A percentile compares a stretch with the other conserved stretches of the same genome.
Conservation (phyloP, 2,329 filamentous ascomycete species). For the Paecilomyces dactylethromorphus region DNA sequence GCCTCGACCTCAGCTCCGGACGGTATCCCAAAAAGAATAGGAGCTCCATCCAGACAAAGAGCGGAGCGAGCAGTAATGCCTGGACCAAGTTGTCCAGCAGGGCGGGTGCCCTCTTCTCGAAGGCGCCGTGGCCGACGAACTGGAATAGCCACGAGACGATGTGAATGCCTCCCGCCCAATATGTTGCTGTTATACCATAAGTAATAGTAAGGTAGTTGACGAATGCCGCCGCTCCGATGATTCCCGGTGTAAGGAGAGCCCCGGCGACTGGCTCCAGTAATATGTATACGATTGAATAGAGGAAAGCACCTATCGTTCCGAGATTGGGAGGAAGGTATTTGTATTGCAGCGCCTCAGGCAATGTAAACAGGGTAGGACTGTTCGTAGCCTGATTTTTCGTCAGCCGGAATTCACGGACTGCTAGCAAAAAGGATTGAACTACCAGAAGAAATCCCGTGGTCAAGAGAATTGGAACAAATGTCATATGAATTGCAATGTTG, state of each 20-base stretch:
- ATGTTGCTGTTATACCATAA: conserved; percentile 54
- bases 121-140: conserved; percentile 85
- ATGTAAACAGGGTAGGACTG: conserved; percentile 43
- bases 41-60: conserved; percentile 95
- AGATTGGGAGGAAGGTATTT: conserved; percentile 55
- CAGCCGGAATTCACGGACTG: conserved; percentile 1
- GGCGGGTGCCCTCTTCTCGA: conserved; percentile 81
- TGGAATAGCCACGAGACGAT: conserved; percentile 77
- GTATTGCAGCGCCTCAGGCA: conserved; percentile 49
- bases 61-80: conserved; percentile 83
- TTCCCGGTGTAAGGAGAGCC: conserved; percentile 64
- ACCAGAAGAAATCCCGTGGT: conserved; percentile 56
- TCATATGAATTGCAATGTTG: conserved; percentile 59
- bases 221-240: conserved; percentile 67
- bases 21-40: conserved; percentile 88
- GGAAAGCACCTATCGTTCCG: conserved; percentile 50
- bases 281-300: conserved; percentile 76
- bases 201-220: conserved; percentile 67
- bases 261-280: conserved; percentile 93
- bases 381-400: conserved; percentile 47
- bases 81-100: conserved; percentile 87
- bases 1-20: conserved; percentile 73
- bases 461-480: conserved; percentile 56
- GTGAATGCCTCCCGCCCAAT: conserved; percentile 63
- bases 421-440: conserved; percentile 17